phyloP scores from a whole-genome alignment of 2,329 filamentous ascomycete species.

The Aspergillus brasiliensis region DNA sequence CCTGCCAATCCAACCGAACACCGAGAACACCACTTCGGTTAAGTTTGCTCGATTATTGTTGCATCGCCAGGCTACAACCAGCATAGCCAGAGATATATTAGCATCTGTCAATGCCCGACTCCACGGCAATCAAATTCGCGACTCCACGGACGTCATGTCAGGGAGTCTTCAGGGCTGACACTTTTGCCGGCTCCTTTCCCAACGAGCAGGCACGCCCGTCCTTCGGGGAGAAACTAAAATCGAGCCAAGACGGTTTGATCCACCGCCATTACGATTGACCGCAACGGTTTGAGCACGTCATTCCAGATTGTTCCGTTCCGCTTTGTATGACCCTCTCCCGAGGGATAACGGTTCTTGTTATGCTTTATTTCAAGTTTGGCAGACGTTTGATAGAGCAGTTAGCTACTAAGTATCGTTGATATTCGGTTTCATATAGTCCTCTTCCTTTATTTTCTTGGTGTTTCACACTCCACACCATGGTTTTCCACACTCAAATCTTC shows the following conservation, averaged over 20 bases:
- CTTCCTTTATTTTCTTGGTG: no score
- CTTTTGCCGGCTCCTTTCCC: not conserved
- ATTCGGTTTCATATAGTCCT: no score
- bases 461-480: no score
- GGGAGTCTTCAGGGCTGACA: not conserved
- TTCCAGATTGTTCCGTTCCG: not conserved
- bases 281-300: constrained; percentile 8
- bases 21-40: no score
- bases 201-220: constrained; percentile 2
- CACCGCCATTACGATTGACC: constrained; percentile 11
- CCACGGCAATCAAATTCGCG: not conserved
- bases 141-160: not conserved
- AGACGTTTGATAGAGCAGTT: no score
- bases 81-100: not conserved
- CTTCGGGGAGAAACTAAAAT: constrained; percentile 5
- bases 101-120: not conserved
- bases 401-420: no score
- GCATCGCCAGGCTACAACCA: not conserved
- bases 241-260: constrained; percentile 7
- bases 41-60: no score
- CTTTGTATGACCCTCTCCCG: not conserved
- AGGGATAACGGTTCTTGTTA: no score
- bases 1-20: no score
- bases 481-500: no score
- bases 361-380: no score